phyloP scores from a whole-genome alignment of 768 basidiomycete genomes.

The Tulasnella sp. region DNA sequence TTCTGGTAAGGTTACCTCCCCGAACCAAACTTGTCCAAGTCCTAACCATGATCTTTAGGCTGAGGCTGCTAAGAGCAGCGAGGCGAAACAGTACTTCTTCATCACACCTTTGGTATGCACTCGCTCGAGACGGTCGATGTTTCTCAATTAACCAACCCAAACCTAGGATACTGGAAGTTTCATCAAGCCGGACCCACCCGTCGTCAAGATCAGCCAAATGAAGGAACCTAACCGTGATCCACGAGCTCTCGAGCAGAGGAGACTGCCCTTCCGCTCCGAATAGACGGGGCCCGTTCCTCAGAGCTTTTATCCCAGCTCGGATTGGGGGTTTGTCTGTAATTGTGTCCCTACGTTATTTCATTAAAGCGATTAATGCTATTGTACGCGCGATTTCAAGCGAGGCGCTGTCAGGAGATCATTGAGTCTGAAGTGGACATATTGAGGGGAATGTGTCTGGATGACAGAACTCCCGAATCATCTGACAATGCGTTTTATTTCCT shows the following conservation, averaged over 20 bases:
- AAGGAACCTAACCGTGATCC: slow-evolving; percentile 26
- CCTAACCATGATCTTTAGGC: slow-evolving; percentile 42
- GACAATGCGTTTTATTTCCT: too few species aligned
- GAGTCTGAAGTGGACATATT: not conserved
- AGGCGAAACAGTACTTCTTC: slow-evolving; percentile 87
- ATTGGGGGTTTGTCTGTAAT: not conserved
- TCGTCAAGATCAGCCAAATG: slow-evolving; percentile 28
- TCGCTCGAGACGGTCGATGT: not conserved
- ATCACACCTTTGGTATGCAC: slow-evolving; percentile 76
- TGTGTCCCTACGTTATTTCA: not conserved
- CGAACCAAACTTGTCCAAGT: slow-evolving; percentile 17
- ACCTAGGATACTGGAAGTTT: slow-evolving; percentile 27
- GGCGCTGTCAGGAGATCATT: not conserved
- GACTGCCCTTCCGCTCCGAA: not conserved
- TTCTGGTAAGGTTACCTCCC: slow-evolving; percentile 57
- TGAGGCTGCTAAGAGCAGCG: slow-evolving; percentile 77
- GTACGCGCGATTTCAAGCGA: not conserved
- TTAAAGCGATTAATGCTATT: not conserved
- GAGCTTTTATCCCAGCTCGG: not conserved
- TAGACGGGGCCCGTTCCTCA: not conserved
- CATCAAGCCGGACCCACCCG: slow-evolving; percentile 24
- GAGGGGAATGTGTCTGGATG: too few species aligned
- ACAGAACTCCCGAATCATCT: too few species aligned
- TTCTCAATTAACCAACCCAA: not conserved
- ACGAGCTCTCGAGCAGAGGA: not conserved